phyloP scores from a whole-genome alignment of 805 yeast species.

The Metschnikowia lochheadii region DNA sequence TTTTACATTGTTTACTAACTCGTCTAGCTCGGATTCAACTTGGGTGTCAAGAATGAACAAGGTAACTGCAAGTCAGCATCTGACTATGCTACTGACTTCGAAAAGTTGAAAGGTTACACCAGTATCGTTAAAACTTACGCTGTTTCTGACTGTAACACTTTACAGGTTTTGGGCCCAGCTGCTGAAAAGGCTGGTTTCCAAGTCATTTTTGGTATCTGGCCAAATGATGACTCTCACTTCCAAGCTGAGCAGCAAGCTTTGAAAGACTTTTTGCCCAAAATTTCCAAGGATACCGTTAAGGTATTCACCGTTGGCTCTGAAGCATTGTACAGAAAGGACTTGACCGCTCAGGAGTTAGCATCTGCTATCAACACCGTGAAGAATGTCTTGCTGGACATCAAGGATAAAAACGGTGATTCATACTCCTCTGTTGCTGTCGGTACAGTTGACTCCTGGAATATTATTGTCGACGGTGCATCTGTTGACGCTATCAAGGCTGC shows the following conservation, averaged over 20 bases:
- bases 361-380: constrained; percentile 59
- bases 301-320: constrained; percentile 92
- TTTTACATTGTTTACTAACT: constrained; percentile 11
- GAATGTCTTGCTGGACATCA: constrained; percentile 52
- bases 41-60: constrained; percentile 74
- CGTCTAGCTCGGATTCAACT: constrained; percentile 44
- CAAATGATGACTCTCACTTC: constrained; percentile 78
- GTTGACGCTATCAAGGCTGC: constrained; percentile 71
- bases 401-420: constrained; percentile 77
- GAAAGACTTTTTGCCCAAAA: constrained; percentile 61
- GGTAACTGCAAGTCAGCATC: constrained; percentile 72
- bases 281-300: constrained; percentile 65
- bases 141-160: constrained; percentile 89
- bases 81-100: constrained; percentile 70
- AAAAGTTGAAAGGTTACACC: constrained; percentile 54
- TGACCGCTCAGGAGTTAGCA: constrained; percentile 74
- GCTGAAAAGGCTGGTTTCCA: constrained; percentile 74
- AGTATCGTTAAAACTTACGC: constrained; percentile 80
- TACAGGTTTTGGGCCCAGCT: constrained; percentile 81
- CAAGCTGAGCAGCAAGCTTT: constrained; percentile 72
- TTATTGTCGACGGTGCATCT: constrained; percentile 74
- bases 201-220: constrained; percentile 88
- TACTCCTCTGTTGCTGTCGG: constrained; percentile 76
- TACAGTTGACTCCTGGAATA: constrained; percentile 94
- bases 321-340: constrained; percentile 86